Conservation (phyloP, 768 basidiomycete species). For the Podaxis sp. region DNA sequence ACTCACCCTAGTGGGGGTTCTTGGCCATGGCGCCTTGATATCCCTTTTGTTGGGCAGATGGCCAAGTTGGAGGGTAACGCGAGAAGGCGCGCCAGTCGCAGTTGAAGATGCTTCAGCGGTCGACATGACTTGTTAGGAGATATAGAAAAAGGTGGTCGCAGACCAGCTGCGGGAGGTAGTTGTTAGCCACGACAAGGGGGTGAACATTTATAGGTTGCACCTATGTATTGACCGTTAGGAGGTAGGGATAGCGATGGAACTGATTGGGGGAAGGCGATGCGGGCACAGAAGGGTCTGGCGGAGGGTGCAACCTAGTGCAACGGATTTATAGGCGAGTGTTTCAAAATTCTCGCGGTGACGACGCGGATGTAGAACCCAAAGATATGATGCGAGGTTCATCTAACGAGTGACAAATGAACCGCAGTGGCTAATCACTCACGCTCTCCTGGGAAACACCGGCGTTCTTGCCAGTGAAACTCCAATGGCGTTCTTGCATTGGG, state of each 20-base stretch:
- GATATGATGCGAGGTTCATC: not conserved
- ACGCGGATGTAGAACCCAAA: not conserved
- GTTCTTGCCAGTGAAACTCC: constrained; percentile 5
- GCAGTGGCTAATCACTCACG: constrained; percentile 8
- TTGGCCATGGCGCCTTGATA: constrained; percentile 71
- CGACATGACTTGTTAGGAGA: constrained; percentile 4
- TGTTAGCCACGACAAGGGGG: not conserved
- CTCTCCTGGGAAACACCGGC: not conserved
- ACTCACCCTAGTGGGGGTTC: constrained; percentile 68
- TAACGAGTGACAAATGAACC: not conserved
- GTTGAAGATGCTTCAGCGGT: constrained; percentile 6
- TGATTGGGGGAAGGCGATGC: not conserved
- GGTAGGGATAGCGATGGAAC: not conserved
- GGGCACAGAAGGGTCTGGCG: not conserved
- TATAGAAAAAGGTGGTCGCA: not conserved
- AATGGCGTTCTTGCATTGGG: not conserved
- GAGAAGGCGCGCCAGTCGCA: constrained; percentile 44
- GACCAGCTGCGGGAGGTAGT: constrained; percentile 1
- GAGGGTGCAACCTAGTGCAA: not conserved
- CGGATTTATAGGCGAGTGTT: constrained; percentile 8
- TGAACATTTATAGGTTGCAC: not conserved
- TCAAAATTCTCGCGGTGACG: constrained; percentile 9
- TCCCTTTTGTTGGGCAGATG: constrained; percentile 74
- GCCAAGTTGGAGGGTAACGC: constrained; percentile 71
- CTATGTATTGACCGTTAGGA: not conserved